Percentiles rank a stretch among this genome's conserved stretches.
These are phyloP conservation scores for Hordeum vulgare DNA, from an alignment of 176 grass and related monocot genomes.

Conservation along the genomic window DNA sequence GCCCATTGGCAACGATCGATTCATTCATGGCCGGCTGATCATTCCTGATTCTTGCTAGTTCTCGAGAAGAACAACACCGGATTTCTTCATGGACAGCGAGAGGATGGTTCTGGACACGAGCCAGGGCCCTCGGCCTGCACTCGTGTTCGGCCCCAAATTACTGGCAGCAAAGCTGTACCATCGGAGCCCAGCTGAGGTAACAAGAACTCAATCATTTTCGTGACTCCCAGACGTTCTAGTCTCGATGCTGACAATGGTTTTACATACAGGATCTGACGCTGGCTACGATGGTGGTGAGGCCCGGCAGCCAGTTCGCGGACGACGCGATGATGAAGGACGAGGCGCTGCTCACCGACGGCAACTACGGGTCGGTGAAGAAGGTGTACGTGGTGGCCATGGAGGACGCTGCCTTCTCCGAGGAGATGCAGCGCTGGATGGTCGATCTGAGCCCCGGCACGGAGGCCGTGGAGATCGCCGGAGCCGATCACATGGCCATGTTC, in stretches of 20 bases:
- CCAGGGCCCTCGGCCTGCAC: background rate
- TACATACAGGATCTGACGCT: constrained; percentile 24
- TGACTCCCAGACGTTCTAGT: background rate
- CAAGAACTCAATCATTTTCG: background rate
- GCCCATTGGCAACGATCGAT: too few relatives aligned
- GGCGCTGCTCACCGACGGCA: constrained; percentile 19
- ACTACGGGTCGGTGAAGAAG: constrained; percentile 41
- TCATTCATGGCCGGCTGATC: too few relatives aligned
- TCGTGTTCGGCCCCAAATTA: constrained; percentile 18
- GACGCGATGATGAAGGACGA: constrained; percentile 25
- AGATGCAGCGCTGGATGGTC: constrained; percentile 37
- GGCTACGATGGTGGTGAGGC: constrained; percentile 32
- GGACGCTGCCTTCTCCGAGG: constrained; percentile 5
- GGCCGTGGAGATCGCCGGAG: constrained; percentile 43
- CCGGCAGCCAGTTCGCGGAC: constrained; percentile 26
- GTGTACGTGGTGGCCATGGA: constrained; percentile 44
- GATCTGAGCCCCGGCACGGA: background rate
- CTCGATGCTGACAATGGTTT: background rate
- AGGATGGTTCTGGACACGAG: constrained; percentile 1
- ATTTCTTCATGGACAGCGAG: constrained; percentile 42
- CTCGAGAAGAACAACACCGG: background rate
- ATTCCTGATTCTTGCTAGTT: constrained; percentile 16
- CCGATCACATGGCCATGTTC: constrained; percentile 53
- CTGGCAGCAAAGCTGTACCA: constrained; percentile 25
- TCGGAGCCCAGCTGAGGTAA: constrained; percentile 25